Conservation (phyloP, 441 rosid species). For the Erodium trifolium region DNA sequence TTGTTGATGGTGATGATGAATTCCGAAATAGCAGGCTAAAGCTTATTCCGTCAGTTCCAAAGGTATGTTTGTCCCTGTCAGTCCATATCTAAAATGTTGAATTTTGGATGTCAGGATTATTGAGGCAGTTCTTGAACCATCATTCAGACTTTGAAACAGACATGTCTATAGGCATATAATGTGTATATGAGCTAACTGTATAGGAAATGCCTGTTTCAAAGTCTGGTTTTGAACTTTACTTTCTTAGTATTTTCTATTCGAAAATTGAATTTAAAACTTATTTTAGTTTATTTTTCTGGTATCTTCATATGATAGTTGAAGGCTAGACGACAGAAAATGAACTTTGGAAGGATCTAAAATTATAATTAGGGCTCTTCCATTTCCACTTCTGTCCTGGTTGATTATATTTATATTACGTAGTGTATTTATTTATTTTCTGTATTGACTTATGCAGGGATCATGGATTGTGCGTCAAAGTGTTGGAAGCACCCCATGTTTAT, state of each 20-base stretch:
- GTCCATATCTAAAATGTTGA: constrained; percentile 7
- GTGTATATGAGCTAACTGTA: background rate
- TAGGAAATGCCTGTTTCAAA: background rate
- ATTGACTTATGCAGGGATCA: constrained; percentile 55
- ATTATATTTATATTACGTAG: background rate
- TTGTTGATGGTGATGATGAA: constrained; percentile 98
- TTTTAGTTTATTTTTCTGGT: background rate
- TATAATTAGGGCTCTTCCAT: background rate
- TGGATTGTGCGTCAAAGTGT: constrained; percentile 99
- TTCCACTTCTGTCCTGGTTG: background rate
- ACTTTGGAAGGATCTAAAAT: background rate
- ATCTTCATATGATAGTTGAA: background rate
- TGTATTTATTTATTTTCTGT: constrained; percentile 13
- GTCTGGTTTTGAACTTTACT: too few relatives aligned
- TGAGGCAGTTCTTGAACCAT: background rate
- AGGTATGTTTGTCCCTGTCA: constrained; percentile 48
- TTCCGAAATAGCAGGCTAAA: constrained; percentile 93
- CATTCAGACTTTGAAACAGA: background rate
- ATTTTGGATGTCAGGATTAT: background rate
- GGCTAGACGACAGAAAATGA: background rate
- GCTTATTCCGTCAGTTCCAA: constrained; percentile 92
- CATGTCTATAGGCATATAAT: background rate
- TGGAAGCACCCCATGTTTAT: constrained; percentile 96
- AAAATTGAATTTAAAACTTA: too few relatives aligned
- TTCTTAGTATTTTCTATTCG: background rate